A percentile compares a stretch with the other conserved stretches of the same genome.
phyloP scores from a whole-genome alignment of 2,329 filamentous ascomycete species.

The Arthrinium puccinioides region DNA sequence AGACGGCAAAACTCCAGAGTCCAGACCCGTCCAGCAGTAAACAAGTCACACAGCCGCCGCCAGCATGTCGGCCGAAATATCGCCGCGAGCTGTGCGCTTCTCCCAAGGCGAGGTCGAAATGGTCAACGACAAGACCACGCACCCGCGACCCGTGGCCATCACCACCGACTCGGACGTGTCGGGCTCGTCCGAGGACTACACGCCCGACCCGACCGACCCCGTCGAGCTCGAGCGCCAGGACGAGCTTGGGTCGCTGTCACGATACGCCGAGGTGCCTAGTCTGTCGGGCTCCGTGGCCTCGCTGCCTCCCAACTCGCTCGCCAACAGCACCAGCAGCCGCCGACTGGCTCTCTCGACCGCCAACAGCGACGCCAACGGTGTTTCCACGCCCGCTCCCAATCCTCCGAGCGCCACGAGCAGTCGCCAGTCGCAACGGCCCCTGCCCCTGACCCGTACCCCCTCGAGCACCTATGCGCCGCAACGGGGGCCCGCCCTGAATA shows the following conservation, averaged over 20 bases:
- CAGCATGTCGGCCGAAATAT: constrained; percentile 34
- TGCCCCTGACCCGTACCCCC: constrained; percentile 59
- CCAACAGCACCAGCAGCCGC: constrained; percentile 33
- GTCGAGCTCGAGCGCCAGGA: constrained; percentile 43
- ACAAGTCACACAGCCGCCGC: not conserved
- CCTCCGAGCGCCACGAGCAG: not conserved
- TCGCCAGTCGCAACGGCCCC: constrained; percentile 59
- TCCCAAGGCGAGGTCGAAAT: constrained; percentile 41
- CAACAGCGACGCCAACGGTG: constrained; percentile 22
- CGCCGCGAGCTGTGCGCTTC: constrained; percentile 51
- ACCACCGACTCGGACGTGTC: constrained; percentile 42
- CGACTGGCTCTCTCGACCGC: constrained; percentile 21
- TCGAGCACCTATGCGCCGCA: constrained; percentile 73
- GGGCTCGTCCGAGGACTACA: constrained; percentile 36
- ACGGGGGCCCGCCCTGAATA: constrained; percentile 34
- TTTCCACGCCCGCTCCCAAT: constrained; percentile 9
- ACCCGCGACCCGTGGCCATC: constrained; percentile 27
- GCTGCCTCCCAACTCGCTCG: constrained; percentile 29
- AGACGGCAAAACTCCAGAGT: too few species aligned
- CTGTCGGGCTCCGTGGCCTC: constrained; percentile 36
- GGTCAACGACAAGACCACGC: constrained; percentile 30
- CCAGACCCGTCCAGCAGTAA: too few species aligned
- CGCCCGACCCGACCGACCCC: constrained; percentile 36
- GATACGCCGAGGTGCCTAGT: constrained; percentile 33
- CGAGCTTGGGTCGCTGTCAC: constrained; percentile 34